These are phyloP conservation scores for Pulveroboletus sp. DNA, from an alignment of 1,284 basidiomycete genomes.

Conservation along the genomic window DNA sequence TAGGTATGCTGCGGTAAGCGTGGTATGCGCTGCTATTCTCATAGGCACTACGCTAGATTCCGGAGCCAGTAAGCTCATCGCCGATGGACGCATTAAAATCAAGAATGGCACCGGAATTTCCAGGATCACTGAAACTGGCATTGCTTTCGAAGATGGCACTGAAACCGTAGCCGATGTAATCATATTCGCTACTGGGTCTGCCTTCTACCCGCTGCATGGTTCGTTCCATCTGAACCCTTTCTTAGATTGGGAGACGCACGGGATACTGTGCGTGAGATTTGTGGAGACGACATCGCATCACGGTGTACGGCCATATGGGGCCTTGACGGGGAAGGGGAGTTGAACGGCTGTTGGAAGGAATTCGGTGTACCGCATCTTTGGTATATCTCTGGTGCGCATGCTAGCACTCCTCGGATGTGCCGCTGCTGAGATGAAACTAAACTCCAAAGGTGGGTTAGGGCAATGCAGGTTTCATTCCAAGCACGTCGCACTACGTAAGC, in stretches of 20 bases:
- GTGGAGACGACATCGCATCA: conserved; percentile 39
- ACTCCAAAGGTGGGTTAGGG: conserved; percentile 32
- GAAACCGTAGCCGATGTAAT: conserved; percentile 45
- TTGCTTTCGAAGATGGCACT: conserved; percentile 44
- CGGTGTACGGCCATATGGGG: conserved; percentile 44
- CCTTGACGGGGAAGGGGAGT: conserved; percentile 45
- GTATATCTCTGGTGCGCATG: conserved; percentile 7
- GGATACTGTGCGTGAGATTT: conserved; percentile 36
- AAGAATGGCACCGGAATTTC: conserved; percentile 40
- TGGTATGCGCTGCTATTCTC: background rate
- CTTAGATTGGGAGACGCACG: conserved; percentile 23
- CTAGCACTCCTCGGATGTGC: background rate
- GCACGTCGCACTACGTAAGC: conserved; percentile 36
- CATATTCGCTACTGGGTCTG: conserved; percentile 43
- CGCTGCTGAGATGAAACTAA: background rate
- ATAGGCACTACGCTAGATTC: conserved; percentile 18
- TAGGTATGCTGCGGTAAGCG: conserved; percentile 20
- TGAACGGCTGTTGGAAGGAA: conserved; percentile 38
- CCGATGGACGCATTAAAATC: conserved; percentile 45
- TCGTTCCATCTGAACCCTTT: background rate
- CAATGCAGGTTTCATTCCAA: conserved; percentile 36
- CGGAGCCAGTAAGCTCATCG: conserved; percentile 41
- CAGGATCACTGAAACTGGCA: conserved; percentile 32
- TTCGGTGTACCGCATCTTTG: conserved; percentile 30
- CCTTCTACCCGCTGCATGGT: background rate